These are phyloP conservation scores for Skeletonema costatum DNA, from an alignment of 108 stramenopile species.

Conservation along the genomic window DNA sequence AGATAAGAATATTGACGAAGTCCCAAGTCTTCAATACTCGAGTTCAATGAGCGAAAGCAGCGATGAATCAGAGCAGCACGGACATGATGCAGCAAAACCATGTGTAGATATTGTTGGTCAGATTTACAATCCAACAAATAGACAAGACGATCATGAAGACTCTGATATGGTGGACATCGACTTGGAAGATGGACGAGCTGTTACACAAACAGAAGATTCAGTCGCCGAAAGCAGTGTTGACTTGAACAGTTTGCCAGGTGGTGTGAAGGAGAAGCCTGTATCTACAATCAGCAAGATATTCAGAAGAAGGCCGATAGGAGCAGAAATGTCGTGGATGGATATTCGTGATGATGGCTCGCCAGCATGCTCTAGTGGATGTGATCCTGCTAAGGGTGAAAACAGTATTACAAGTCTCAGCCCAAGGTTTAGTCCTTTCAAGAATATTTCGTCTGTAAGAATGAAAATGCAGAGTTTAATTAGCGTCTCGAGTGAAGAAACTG, in stretches of 20 bases:
- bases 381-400: not conserved
- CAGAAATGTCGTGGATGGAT: not conserved
- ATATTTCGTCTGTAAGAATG: not conserved
- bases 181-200: slow-evolving; percentile 8
- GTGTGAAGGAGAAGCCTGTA: not conserved
- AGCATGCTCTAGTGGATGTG: not conserved
- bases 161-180: slow-evolving; percentile 9
- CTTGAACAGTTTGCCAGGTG: not conserved
- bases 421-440: not conserved
- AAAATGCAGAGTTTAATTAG: not conserved
- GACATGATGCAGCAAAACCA: not conserved
- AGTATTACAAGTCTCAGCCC: not conserved
- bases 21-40: not conserved
- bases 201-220: not conserved
- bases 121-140: not conserved
- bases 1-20: not conserved
- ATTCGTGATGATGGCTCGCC: not conserved
- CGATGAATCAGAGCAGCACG: not conserved
- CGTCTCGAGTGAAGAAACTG: not conserved
- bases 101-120: not conserved
- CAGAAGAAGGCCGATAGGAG: not conserved
- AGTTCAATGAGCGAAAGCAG: not conserved
- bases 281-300: not conserved
- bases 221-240: not conserved
- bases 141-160: not conserved